Evolutionary conservation across 2,329 filamentous ascomycete species (phyloP).

Genomic region (Phoma sp.): DNA sequence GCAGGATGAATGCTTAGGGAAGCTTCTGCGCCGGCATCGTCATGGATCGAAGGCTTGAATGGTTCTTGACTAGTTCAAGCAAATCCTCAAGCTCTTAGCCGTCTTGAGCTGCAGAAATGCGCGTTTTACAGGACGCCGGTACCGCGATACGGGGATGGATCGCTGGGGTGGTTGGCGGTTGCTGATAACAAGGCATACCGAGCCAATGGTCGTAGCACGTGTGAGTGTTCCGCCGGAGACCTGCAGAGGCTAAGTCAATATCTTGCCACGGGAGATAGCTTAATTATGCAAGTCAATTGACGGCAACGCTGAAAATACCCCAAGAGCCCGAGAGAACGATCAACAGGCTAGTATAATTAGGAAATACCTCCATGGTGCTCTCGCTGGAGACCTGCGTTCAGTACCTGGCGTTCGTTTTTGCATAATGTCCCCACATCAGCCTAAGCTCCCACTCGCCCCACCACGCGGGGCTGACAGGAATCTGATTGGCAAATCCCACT

Average conservation of each 20-base stretch:
- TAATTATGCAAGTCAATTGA: background rate
- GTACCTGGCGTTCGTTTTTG: too few relatives aligned
- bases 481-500: too few relatives aligned
- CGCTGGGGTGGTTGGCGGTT: slow-evolving; percentile 5
- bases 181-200: slow-evolving; percentile 11
- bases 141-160: background rate
- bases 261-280: background rate
- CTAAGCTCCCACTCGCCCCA: background rate
- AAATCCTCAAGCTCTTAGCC: slow-evolving; percentile 6
- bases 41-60: slow-evolving; percentile 9
- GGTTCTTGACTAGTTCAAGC: slow-evolving; percentile 12
- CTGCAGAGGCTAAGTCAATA: background rate
- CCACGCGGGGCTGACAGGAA: background rate
- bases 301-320: background rate
- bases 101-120: slow-evolving; percentile 7
- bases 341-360: background rate
- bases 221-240: slow-evolving; percentile 2
- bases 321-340: background rate
- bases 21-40: slow-evolving; percentile 7
- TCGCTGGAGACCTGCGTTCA: too few relatives aligned
- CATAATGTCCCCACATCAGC: too few relatives aligned
- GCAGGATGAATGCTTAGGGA: slow-evolving; percentile 6
- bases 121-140: slow-evolving; percentile 6
- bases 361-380: too few relatives aligned
- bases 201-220: slow-evolving; percentile 17